Conservation (phyloP, 2,329 filamentous ascomycete species). For the Mollisia scopiformis region DNA sequence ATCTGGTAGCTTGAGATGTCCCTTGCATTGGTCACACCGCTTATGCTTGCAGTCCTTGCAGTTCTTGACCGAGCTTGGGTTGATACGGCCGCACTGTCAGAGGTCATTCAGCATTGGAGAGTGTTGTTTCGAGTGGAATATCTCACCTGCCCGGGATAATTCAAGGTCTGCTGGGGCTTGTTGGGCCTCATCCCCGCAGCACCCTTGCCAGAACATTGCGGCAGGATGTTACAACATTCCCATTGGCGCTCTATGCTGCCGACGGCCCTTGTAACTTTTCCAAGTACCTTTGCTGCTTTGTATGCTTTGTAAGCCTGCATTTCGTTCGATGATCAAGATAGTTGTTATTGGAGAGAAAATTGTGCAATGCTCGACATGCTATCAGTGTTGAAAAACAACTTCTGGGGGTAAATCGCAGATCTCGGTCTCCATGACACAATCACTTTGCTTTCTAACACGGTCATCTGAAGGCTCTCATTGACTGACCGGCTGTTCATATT, state of each 20-base stretch:
- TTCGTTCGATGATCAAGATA: neutral
- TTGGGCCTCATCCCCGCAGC: neutral
- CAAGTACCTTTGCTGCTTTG: neutral
- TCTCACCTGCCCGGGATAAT: neutral
- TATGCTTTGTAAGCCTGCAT: neutral
- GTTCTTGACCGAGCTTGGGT: neutral
- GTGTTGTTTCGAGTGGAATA: neutral
- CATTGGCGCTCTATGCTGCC: neutral
- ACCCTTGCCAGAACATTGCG: neutral
- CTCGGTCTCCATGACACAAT: too few species aligned
- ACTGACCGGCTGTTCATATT: neutral
- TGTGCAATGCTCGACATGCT: neutral
- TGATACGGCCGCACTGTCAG: neutral
- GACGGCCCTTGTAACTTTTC: neutral
- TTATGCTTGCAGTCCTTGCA: neutral
- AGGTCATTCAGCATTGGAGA: neutral
- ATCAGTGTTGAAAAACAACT: neutral
- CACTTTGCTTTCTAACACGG: too few species aligned
- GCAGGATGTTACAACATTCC: neutral
- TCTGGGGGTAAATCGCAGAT: too few species aligned
- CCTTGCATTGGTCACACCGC: neutral
- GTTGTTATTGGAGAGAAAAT: neutral
- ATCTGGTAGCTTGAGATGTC: neutral
- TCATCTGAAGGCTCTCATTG: too few species aligned
- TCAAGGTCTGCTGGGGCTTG: neutral